These are phyloP conservation scores for Gilbertella persicaria DNA, from an alignment of 371 early-diverging fungal genomes.

Conservation along the genomic window DNA sequence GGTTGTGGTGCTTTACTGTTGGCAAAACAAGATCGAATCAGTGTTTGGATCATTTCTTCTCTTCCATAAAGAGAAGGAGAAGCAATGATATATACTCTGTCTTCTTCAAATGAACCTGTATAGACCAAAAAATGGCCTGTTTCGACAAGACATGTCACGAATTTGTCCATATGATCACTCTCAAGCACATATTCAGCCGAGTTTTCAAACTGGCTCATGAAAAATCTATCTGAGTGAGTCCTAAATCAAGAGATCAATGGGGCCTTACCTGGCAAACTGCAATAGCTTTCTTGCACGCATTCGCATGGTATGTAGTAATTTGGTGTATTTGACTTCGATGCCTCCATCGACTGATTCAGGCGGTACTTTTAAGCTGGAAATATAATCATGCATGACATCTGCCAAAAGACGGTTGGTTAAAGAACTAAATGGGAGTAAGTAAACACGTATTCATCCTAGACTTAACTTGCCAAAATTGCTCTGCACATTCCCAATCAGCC, in stretches of 20 bases:
- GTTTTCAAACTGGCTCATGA: conserved; percentile 72
- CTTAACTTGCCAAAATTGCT: conserved; percentile 71
- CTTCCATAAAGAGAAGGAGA: conserved; percentile 46
- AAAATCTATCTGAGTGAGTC: conserved; percentile 52
- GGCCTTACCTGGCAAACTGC: conserved; percentile 58
- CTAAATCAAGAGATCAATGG: neutral
- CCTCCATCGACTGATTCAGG: conserved; percentile 47
- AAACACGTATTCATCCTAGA: neutral
- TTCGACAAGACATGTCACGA: conserved; percentile 62
- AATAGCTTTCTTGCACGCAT: conserved; percentile 65
- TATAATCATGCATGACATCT: conserved; percentile 54
- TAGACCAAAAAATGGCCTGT: conserved; percentile 72
- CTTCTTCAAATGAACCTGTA: conserved; percentile 65
- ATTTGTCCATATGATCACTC: conserved; percentile 45
- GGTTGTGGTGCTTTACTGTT: conserved; percentile 28
- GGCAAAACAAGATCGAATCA: conserved; percentile 41
- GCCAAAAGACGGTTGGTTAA: conserved; percentile 48
- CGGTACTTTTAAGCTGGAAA: conserved; percentile 41
- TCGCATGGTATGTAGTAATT: conserved; percentile 66
- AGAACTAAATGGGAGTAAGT: conserved; percentile 28
- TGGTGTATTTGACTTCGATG: conserved; percentile 59
- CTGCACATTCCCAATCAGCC: conserved; percentile 75
- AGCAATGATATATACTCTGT: conserved; percentile 65
- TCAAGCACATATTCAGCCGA: conserved; percentile 74
- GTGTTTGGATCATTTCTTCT: conserved; percentile 34